Base-by-base conservation (phyloP, 441 rosid species). In the Euphorbia schlechtendalii region DNA sequence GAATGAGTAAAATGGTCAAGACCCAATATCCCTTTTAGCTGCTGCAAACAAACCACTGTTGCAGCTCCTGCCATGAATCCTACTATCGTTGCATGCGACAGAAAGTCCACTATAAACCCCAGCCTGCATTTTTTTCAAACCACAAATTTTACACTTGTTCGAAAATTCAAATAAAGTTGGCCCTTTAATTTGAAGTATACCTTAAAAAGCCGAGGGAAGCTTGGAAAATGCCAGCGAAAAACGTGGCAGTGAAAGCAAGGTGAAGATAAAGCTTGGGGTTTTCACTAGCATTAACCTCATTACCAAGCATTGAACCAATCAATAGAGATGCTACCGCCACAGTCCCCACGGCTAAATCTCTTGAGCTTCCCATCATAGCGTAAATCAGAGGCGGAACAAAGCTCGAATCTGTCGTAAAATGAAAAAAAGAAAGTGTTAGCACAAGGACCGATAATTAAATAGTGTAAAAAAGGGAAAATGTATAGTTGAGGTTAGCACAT, bases 41-140 rank as follows among this genome's bases (percentile, higher is more conserved):
- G 98, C 65, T 93, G 98, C 61, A 90, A 74, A 67, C 86, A 80
- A 54, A 93, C 97, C 32, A 93, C 97, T 1, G 97, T 90, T 2
- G 98, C 98, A 63, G 96, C 98, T 70, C 98, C 98, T 65, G 80
- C 97, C 98, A 90, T 93, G 79, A 90, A 93, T 18, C 98, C 98
- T 68, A 93, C 94, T 70, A 90, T 90, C 63, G 98, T 82, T 72
- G 97, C 96, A 75, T 93, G 98, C 60, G 98, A 93, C 58, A 90
- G 82, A 67, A 93, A 86, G 63, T 93, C 98, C 84, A 90, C 98
- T 22, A 93, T 72, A 41, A 93, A 90, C 73, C 98, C 98, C 72
- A 93, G 78, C 80, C 98, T 90, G 87, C 84, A 68, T 14, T 41
- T 45, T 12, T 45, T 45, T 14, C 49, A 10, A 10, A 45, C 0